These are phyloP conservation scores for Heteromeles arbutifolia DNA, from an alignment of 306 rosid species.

Conservation along the genomic window DNA sequence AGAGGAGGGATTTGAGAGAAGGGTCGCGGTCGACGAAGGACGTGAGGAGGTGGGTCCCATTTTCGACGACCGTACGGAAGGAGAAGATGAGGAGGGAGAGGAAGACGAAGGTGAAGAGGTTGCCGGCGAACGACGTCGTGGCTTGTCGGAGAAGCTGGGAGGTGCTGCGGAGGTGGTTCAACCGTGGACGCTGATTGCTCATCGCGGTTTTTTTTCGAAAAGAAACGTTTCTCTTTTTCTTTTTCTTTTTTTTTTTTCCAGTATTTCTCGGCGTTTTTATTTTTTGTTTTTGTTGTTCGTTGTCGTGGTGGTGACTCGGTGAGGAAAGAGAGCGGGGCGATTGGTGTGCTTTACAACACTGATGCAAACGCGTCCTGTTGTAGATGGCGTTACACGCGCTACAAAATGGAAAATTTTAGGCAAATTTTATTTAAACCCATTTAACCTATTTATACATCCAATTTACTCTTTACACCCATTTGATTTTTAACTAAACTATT, in stretches of 20 bases:
- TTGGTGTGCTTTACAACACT: background rate
- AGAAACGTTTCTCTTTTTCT: too few relatives aligned
- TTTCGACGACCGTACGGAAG: constrained; percentile 67
- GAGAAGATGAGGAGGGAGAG: constrained; percentile 73
- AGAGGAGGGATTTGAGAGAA: constrained; percentile 60
- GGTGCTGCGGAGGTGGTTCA: constrained; percentile 58
- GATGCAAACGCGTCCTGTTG: background rate
- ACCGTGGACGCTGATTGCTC: constrained; percentile 55
- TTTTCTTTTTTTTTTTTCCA: background rate
- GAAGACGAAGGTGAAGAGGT: constrained; percentile 56
- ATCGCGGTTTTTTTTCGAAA: constrained; percentile 32
- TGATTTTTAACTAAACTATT: too few relatives aligned
- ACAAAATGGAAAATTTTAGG: too few relatives aligned
- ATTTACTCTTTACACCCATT: too few relatives aligned
- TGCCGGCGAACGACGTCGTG: constrained; percentile 35
- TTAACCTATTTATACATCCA: too few relatives aligned
- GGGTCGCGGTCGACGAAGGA: constrained; percentile 85
- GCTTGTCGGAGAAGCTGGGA: constrained; percentile 47
- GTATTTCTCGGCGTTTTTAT: background rate
- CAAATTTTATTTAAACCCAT: too few relatives aligned
- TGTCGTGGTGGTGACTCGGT: background rate
- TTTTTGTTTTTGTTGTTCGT: background rate
- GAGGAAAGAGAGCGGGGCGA: background rate
- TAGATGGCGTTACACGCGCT: too few relatives aligned
- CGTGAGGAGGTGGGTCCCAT: constrained; percentile 59